Conservation (phyloP, 75 land plant species). For the Sequoiadendron giganteum region DNA sequence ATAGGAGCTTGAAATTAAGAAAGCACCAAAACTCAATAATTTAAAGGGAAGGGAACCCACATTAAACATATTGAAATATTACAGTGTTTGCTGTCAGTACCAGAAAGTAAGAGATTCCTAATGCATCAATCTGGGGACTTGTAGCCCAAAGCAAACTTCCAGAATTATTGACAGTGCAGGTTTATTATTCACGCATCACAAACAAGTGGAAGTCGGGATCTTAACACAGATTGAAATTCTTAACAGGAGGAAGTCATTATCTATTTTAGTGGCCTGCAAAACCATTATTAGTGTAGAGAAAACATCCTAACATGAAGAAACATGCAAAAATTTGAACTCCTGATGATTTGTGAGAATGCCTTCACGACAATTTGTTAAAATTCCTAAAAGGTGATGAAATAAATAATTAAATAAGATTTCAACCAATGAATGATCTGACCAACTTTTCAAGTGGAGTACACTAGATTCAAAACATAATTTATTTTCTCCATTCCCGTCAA, state of each 20-base stretch:
- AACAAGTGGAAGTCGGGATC: not conserved
- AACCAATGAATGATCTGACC: not conserved
- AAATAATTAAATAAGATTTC: not conserved
- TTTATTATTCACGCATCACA: not conserved
- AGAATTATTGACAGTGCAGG: not conserved
- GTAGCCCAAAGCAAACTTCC: not conserved
- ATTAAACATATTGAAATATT: no score
- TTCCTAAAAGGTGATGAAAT: not conserved
- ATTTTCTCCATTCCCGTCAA: not conserved
- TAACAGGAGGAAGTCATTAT: not conserved
- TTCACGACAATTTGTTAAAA: no score
- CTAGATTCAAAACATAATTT: not conserved
- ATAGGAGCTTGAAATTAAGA: not conserved
- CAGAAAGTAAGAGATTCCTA: not conserved
- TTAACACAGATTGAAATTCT: not conserved
- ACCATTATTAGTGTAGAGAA: not conserved
- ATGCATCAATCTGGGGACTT: not conserved
- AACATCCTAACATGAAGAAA: not conserved
- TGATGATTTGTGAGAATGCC: not conserved
- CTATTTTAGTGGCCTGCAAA: not conserved
- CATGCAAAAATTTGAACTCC: not conserved
- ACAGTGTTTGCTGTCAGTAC: not conserved
- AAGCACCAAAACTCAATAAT: not conserved
- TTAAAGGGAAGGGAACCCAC: not conserved
- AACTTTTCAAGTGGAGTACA: not conserved